Conservation (phyloP, 306 rosid genomes). For the Lotus japonicus region DNA sequence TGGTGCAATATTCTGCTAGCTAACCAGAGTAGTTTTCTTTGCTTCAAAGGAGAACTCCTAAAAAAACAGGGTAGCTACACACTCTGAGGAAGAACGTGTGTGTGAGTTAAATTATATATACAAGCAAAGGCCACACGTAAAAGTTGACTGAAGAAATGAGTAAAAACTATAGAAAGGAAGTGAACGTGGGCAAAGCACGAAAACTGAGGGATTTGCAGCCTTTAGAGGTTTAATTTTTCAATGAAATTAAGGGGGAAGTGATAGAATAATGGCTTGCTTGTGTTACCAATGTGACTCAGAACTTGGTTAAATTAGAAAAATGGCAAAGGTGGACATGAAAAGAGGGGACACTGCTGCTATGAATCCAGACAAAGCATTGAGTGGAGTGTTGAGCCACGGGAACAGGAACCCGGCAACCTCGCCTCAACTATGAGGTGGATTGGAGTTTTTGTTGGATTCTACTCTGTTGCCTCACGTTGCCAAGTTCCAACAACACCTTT, state of each 20-base stretch:
- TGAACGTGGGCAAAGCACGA: conserved; percentile 83
- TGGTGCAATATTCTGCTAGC: not conserved
- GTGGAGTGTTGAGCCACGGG: conserved; percentile 35
- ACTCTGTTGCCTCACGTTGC: not conserved
- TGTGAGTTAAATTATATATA: conserved; percentile 2
- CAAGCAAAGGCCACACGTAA: conserved; percentile 1
- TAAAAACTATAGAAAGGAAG: conserved; percentile 27
- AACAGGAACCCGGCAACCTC: conserved; percentile 70
- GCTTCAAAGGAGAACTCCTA: not conserved
- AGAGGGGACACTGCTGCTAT: conserved; percentile 37
- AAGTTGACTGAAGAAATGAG: conserved; percentile 30
- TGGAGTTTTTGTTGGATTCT: conserved; percentile 59
- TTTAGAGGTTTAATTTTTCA: conserved; percentile 32
- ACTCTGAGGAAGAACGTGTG: conserved; percentile 19
- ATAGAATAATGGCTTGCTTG: not conserved
- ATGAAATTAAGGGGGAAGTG: conserved; percentile 49
- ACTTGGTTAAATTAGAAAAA: conserved; percentile 34
- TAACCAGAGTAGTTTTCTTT: not conserved
- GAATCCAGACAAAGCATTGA: conserved; percentile 48
- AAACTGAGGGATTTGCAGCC: conserved; percentile 74
- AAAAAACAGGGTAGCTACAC: conserved; percentile 11
- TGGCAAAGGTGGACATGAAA: conserved; percentile 64
- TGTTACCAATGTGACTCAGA: conserved; percentile 26
- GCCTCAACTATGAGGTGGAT: conserved; percentile 53
- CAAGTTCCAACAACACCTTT: conserved; percentile 28